phyloP scores from a whole-genome alignment of 257 asterid species.

The Anisodus acutangulus region DNA sequence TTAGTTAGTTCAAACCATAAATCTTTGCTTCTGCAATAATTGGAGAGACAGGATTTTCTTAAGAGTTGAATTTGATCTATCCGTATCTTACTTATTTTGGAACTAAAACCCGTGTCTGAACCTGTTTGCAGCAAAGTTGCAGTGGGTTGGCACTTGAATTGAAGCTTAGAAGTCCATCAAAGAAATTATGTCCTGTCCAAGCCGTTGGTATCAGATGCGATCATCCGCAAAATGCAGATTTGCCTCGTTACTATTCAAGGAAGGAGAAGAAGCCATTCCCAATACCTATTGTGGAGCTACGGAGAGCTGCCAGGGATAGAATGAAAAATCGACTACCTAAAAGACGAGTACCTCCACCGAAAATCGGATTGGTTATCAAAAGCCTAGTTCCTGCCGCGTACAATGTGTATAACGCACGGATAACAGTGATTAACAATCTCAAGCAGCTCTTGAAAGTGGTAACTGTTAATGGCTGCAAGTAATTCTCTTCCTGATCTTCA shows the following conservation, averaged over 20 bases:
- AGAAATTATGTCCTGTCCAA: conserved; percentile 39
- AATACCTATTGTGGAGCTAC: conserved; percentile 79
- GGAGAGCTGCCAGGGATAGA: conserved; percentile 91
- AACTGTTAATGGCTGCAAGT: conserved; percentile 89
- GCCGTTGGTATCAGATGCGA: conserved; percentile 51
- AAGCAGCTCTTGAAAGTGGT: conserved; percentile 87
- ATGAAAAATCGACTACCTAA: conserved; percentile 67
- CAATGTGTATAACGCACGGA: conserved; percentile 72
- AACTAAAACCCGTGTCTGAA: background rate
- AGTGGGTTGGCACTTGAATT: conserved; percentile 39
- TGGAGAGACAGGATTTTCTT: conserved; percentile 1
- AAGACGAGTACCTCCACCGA: conserved; percentile 76
- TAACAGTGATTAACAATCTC: conserved; percentile 74
- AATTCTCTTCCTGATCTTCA: conserved; percentile 44
- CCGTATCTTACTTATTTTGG: background rate
- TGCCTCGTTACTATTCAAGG: conserved; percentile 82
- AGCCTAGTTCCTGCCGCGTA: conserved; percentile 77
- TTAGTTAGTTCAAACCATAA: no score
- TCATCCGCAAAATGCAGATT: conserved; percentile 87
- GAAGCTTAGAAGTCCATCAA: conserved; percentile 41
- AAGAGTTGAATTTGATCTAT: background rate
- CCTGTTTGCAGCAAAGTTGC: conserved; percentile 54
- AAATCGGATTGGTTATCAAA: conserved; percentile 74
- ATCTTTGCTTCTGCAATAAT: background rate
- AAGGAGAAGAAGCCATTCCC: conserved; percentile 96